Evolutionary conservation across 306 rosid genomes (phyloP).

Genomic region (Hippophae tibetana): DNA sequence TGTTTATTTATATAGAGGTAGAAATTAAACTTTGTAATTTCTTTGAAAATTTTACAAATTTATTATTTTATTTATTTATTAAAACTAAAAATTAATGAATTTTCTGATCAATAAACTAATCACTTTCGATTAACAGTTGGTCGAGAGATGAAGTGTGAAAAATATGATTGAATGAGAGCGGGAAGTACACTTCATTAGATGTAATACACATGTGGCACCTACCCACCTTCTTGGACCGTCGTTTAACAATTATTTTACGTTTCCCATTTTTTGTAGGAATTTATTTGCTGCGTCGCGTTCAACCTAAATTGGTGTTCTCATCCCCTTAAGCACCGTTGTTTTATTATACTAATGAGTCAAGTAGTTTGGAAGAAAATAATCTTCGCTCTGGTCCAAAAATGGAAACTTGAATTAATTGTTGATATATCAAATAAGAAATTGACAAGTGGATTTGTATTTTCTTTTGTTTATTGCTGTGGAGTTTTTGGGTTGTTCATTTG

Average conservation of each 20-base stretch:
- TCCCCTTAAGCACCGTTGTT: not conserved
- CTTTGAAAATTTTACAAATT: no score
- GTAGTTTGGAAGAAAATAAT: no score
- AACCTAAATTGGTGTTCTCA: not conserved
- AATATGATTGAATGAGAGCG: not conserved
- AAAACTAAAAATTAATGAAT: no score
- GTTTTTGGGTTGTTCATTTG: not conserved
- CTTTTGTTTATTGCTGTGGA: not conserved
- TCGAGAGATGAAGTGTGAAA: not conserved
- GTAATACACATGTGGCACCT: constrained; percentile 29
- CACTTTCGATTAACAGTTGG: constrained; percentile 1
- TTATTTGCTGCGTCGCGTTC: constrained; percentile 1
- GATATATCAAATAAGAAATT: not conserved
- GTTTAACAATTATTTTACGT: constrained; percentile 2
- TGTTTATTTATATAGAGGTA: no score
- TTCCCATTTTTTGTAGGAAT: not conserved
- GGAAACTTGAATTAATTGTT: not conserved
- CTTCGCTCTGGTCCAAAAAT: not conserved
- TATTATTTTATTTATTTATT: not conserved
- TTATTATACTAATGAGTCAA: not conserved
- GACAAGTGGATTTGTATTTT: not conserved
- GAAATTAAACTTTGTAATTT: no score
- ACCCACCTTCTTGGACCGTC: constrained; percentile 27
- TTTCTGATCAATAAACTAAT: no score
- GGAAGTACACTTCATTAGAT: constrained; percentile 9